phyloP scores from a whole-genome alignment of 768 basidiomycete species.

The Daedaleopsis sinensis region DNA sequence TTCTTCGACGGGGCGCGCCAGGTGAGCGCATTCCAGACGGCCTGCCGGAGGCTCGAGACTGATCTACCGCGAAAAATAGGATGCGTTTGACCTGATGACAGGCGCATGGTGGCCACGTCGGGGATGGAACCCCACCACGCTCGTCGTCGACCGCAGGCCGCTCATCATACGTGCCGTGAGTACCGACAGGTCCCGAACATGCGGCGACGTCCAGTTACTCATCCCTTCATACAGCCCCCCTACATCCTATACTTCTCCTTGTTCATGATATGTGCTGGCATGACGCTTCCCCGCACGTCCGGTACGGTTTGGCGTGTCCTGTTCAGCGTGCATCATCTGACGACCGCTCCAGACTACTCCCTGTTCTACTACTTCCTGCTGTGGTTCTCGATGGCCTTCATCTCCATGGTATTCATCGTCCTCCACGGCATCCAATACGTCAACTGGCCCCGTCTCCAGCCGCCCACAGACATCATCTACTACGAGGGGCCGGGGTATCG shows the following conservation, averaged over 20 bases:
- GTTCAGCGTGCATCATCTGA: conserved; percentile 10
- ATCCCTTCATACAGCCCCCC: conserved; percentile 65
- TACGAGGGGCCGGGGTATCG: conserved; percentile 91
- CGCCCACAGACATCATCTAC: conserved; percentile 76
- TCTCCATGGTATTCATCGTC: conserved; percentile 73
- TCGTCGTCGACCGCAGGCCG: conserved; percentile 80
- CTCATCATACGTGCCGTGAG: conserved; percentile 81
- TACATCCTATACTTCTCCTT: conserved; percentile 77
- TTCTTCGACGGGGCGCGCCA: conserved; percentile 94
- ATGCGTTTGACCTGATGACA: conserved; percentile 93
- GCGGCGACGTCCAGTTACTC: not conserved
- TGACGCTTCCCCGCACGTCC: conserved; percentile 85
- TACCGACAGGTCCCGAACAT: conserved; percentile 22
- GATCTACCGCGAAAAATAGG: conserved; percentile 46
- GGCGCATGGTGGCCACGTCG: conserved; percentile 88
- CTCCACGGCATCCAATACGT: conserved; percentile 94
- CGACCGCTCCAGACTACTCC: conserved; percentile 67
- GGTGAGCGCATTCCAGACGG: conserved; percentile 38
- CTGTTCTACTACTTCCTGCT: conserved; percentile 83
- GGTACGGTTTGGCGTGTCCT: conserved; percentile 50
- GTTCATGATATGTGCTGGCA: conserved; percentile 86
- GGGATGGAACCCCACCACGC: conserved; percentile 67
- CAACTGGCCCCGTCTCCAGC: conserved; percentile 88
- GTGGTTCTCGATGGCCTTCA: conserved; percentile 68
- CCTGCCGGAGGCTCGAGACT: not conserved